These are phyloP conservation scores for Apiospora arundinis DNA, from an alignment of 2,329 filamentous ascomycete species.

Conservation along the genomic window DNA sequence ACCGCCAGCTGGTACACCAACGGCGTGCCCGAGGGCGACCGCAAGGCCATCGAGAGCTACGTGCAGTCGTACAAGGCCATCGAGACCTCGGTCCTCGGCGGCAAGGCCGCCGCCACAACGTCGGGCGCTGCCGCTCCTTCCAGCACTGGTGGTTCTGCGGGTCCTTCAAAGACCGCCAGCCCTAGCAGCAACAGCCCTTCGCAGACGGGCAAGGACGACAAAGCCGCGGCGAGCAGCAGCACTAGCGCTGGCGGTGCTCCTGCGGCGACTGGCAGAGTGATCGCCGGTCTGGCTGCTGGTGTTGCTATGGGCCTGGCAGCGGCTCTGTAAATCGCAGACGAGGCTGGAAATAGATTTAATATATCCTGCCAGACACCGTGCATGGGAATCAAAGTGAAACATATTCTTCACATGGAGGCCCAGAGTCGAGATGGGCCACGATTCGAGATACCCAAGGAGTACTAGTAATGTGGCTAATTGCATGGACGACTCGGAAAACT, in stretches of 20 bases:
- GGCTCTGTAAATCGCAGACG: slow-evolving; percentile 2
- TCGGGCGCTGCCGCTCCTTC: neutral
- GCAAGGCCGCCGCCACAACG: neutral
- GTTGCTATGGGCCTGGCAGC: slow-evolving; percentile 23
- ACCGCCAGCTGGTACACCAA: slow-evolving; percentile 25
- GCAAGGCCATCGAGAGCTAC: slow-evolving; percentile 22
- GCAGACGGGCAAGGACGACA: slow-evolving; percentile 13
- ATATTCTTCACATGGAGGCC: neutral
- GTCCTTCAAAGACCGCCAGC: neutral
- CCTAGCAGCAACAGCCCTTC: slow-evolving; percentile 5
- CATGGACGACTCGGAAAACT: neutral
- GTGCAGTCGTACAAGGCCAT: slow-evolving; percentile 8
- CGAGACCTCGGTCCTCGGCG: slow-evolving; percentile 24
- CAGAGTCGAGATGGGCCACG: neutral
- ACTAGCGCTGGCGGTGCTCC: slow-evolving; percentile 8
- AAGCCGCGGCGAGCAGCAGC: neutral
- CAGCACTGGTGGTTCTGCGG: slow-evolving; percentile 17
- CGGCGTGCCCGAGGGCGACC: slow-evolving; percentile 24
- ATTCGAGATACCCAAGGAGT: neutral
- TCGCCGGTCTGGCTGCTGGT: slow-evolving; percentile 25
- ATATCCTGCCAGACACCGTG: neutral
- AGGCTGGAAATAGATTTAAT: neutral
- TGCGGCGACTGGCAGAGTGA: slow-evolving; percentile 17
- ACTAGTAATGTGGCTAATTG: neutral
- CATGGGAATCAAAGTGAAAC: neutral